Evolutionary conservation across 306 rosid species (phyloP).

Genomic region (Begonia fuchsioides): DNA sequence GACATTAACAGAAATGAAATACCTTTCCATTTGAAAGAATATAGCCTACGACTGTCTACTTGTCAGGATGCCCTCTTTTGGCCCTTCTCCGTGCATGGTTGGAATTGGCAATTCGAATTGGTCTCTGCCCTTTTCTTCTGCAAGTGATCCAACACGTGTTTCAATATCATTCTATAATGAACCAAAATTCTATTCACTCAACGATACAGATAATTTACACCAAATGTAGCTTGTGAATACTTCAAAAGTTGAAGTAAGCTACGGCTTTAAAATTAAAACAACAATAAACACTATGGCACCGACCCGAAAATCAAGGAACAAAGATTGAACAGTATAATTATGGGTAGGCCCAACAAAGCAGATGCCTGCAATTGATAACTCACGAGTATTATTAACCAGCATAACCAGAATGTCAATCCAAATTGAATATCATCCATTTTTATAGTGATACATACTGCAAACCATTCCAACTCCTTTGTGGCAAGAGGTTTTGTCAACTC

Average conservation of each 20-base stretch:
- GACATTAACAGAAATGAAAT: too few species aligned
- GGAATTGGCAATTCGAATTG: constrained; percentile 22
- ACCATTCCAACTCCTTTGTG: constrained; percentile 87
- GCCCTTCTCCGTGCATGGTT: constrained; percentile 57
- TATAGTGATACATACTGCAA: constrained; percentile 47
- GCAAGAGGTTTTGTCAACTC: constrained; percentile 78
- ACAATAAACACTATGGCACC: constrained; percentile 11
- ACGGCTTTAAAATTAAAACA: too few species aligned
- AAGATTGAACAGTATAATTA: constrained; percentile 48
- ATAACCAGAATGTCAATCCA: constrained; percentile 1
- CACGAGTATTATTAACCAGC: background rate
- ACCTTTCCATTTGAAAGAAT: background rate
- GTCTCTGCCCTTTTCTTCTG: constrained; percentile 53
- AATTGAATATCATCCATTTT: background rate
- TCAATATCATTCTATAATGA: background rate
- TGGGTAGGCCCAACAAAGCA: constrained; percentile 70
- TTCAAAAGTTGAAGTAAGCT: too few species aligned
- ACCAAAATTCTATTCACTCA: background rate
- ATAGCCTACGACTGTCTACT: too few species aligned
- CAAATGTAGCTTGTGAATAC: background rate
- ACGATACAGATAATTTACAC: background rate
- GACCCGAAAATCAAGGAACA: constrained; percentile 55
- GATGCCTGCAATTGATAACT: constrained; percentile 65
- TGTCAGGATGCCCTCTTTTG: constrained; percentile 48
- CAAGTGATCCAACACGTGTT: constrained; percentile 6